Base-by-base conservation (phyloP, 306 rosid genomes). In the Vigna radiata region DNA sequence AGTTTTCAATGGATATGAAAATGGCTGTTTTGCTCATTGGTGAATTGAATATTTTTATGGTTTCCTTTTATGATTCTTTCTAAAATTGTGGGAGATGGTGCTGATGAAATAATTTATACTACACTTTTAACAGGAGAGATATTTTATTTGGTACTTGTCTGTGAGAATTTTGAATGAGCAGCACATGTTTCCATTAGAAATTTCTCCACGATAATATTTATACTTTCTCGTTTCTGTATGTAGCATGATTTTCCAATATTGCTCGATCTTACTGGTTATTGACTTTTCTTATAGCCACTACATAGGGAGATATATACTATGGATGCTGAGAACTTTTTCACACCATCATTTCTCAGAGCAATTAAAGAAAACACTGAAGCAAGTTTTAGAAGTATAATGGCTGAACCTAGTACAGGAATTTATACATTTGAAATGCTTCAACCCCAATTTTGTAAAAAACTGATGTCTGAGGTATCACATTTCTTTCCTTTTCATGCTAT, bases 371-470 rank as follows among this genome's bases (percentile, higher is more conserved):
- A 93, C 58, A 87, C 93, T 18, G 89, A 83, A 89, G 93, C 81
- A 36, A 80, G 93, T 84, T 87, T 89, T 72, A 87, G 86, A 84
- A 87, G 87, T 63, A 50, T 90, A 70, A 75, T 90, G 88, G 43
- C 49, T 16, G 96, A 92, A 72, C 90, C 91, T 39, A 56, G 79
- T 76, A 78, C 72, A 37, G 97, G 97, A 77, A 75, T 95, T 80
- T 95, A 82, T 83, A 82, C 88, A 3, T 95, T 95, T 84, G 89
- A 90, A 85, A 95, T 95, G 92, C 86, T 95, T 82, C 96, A 85
- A 78, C 98, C 96, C 14, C 79, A 71, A n/a, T 95, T 92, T 85
- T 95, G 97, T 75, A 88, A 88, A 76, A 71, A 85, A 92, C 79
- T 95, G 75, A 70, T 88, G 65, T 71, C 92, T 18, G 98, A 95